These are phyloP conservation scores for Penicillium odoratum DNA, from an alignment of 495 filamentous ascomycete species.

Conservation along the genomic window DNA sequence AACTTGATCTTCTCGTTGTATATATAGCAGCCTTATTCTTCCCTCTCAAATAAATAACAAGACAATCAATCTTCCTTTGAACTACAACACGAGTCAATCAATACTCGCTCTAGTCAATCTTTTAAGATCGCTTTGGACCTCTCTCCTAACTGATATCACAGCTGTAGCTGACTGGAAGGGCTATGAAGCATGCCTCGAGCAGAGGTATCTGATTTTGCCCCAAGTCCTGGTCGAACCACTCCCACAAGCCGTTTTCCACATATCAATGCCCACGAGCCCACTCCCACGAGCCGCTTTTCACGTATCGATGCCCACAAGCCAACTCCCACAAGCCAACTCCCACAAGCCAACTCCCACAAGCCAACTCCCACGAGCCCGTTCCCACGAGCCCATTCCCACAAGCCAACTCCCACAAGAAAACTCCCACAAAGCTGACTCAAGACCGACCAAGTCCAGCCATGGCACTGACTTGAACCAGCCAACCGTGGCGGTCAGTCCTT, in stretches of 20 bases:
- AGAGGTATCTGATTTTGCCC: neutral
- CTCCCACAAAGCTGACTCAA: neutral
- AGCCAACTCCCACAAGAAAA: neutral
- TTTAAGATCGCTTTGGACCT: neutral
- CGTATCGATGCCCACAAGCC: neutral
- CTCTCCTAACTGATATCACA: neutral
- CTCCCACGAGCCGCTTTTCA: no score
- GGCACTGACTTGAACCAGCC: slow-evolving; percentile 2
- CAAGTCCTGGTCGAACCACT: neutral
- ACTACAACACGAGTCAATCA: no score
- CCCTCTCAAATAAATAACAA: no score
- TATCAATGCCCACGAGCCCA: no score
- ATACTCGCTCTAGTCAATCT: neutral
- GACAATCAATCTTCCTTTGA: no score
- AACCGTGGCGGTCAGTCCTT: neutral
- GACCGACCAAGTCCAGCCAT: slow-evolving; percentile 1
- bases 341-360: neutral
- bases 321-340: neutral
- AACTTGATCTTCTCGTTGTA: no score
- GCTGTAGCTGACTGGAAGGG: neutral
- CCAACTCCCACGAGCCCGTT: neutral
- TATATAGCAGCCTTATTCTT: no score
- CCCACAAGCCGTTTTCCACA: no score
- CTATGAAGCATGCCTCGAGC: neutral
- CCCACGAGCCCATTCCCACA: neutral